A percentile compares a stretch with the other conserved stretches of the same genome.
phyloP scores from a whole-genome alignment of 2,329 filamentous ascomycete species.

The Calcarisporium arbuscula region DNA sequence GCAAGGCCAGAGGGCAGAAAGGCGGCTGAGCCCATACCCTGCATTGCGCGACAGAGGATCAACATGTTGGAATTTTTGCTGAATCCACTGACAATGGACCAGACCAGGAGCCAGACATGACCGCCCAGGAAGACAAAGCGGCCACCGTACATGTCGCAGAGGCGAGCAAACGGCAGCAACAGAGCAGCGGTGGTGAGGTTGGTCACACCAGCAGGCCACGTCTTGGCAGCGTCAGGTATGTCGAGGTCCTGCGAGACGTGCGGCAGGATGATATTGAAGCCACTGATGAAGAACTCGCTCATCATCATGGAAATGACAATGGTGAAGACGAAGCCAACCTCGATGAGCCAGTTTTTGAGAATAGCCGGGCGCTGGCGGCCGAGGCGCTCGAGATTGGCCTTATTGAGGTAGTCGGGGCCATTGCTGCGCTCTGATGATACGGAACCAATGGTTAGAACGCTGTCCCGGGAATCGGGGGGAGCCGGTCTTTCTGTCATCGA shows the following conservation, averaged over 20 bases:
- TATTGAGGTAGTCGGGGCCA: constrained; percentile 8
- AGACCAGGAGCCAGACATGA: constrained; percentile 58
- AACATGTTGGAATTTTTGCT: constrained; percentile 62
- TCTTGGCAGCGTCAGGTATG: constrained; percentile 55
- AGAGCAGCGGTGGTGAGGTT: constrained; percentile 51
- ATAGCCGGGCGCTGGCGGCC: constrained; percentile 54
- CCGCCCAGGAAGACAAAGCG: constrained; percentile 54
- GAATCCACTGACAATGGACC: constrained; percentile 66
- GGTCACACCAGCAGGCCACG: constrained; percentile 59
- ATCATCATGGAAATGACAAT: constrained; percentile 58
- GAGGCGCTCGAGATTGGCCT: constrained; percentile 47
- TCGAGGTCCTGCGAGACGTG: constrained; percentile 53
- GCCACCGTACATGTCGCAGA: constrained; percentile 58
- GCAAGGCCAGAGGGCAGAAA: constrained; percentile 63
- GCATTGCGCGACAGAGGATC: constrained; percentile 65
- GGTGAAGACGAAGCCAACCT: constrained; percentile 56
- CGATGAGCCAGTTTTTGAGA: constrained; percentile 47
- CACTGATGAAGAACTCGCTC: constrained; percentile 69
- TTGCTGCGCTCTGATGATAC: neutral
- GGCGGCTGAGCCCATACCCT: constrained; percentile 67
- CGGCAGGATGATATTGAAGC: constrained; percentile 69
- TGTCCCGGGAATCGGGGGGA: constrained; percentile 2
- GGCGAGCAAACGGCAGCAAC: constrained; percentile 56
- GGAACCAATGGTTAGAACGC: constrained; percentile 8
- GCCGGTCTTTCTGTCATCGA: neutral